Evolutionary conservation across 164 flowering plant genomes (phyloP).

Genomic region (Platanus orientalis): DNA sequence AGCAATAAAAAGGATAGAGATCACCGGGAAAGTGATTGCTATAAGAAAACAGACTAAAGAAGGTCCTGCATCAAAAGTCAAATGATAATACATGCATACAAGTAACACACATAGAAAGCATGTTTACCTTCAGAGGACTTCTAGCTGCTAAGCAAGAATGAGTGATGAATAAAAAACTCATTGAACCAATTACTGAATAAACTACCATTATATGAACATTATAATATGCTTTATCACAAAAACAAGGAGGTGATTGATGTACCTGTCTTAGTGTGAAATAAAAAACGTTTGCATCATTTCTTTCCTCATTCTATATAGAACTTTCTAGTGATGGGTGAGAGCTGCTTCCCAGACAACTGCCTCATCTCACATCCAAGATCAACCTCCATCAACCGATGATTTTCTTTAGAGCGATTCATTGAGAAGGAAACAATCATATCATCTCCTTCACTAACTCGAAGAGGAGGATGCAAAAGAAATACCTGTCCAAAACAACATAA

Average conservation of each 20-base stretch:
- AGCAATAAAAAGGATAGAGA: too few relatives aligned
- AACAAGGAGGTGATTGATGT: not conserved
- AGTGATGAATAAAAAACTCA: too few relatives aligned
- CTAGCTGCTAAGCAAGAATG: too few relatives aligned
- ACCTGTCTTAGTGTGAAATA: conserved; percentile 10
- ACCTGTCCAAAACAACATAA: conserved; percentile 42
- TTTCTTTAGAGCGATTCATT: conserved; percentile 81
- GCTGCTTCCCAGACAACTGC: conserved; percentile 45
- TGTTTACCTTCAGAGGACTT: too few relatives aligned
- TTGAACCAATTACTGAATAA: too few relatives aligned
- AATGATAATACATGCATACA: too few relatives aligned
- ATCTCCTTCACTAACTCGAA: conserved; percentile 47
- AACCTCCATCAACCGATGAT: conserved; percentile 88
- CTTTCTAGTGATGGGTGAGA: conserved; percentile 43
- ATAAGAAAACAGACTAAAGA: too few relatives aligned
- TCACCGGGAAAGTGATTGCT: too few relatives aligned
- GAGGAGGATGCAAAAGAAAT: conserved; percentile 68
- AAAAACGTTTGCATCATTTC: not conserved
- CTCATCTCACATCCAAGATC: conserved; percentile 55
- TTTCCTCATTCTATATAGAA: conserved; percentile 69
- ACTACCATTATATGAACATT: too few relatives aligned
- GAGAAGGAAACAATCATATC: conserved; percentile 42
- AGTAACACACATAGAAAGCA: too few relatives aligned
- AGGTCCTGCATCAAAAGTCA: too few relatives aligned
- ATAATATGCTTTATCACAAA: too few relatives aligned